Conservation (phyloP, 768 basidiomycete species). For the Mycena galopus region DNA sequence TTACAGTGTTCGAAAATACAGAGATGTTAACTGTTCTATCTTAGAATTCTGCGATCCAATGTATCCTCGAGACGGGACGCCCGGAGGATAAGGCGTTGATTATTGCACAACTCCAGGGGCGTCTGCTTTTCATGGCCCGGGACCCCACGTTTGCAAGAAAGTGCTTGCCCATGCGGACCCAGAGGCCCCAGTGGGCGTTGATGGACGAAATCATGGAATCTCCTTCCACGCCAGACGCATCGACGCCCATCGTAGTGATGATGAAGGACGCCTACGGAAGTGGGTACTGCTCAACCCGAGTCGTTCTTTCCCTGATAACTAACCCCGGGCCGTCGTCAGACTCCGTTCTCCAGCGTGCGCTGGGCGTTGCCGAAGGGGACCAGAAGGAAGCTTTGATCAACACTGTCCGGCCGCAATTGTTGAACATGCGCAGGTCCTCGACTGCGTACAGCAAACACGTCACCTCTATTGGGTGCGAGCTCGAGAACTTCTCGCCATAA, state of each 20-base stretch:
- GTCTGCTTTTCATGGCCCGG: constrained; percentile 82
- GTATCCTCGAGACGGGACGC: constrained; percentile 86
- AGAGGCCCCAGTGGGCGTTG: constrained; percentile 74
- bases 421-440: constrained; percentile 78
- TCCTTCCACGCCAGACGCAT: constrained; percentile 68
- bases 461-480: constrained; percentile 79
- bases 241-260: constrained; percentile 76
- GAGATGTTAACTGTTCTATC: constrained; percentile 7
- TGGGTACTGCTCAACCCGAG: constrained; percentile 56
- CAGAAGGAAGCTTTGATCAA: constrained; percentile 77
- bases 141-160: constrained; percentile 96
- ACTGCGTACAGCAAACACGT: constrained; percentile 86
- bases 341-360: constrained; percentile 87
- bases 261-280: constrained; percentile 93
- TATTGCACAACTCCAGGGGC: constrained; percentile 77
- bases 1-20: constrained; percentile 27
- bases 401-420: constrained; percentile 76
- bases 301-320: not conserved
- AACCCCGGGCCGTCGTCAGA: constrained; percentile 62
- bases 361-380: constrained; percentile 75
- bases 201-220: constrained; percentile 85
- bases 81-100: constrained; percentile 77
- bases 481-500: constrained; percentile 62
- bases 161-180: constrained; percentile 77
- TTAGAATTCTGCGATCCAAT: constrained; percentile 96